Percentiles rank a stretch among this genome's conserved stretches.
Conservation (phyloP, 805 yeast genomes). For the Kregervanrija delftensis region DNA sequence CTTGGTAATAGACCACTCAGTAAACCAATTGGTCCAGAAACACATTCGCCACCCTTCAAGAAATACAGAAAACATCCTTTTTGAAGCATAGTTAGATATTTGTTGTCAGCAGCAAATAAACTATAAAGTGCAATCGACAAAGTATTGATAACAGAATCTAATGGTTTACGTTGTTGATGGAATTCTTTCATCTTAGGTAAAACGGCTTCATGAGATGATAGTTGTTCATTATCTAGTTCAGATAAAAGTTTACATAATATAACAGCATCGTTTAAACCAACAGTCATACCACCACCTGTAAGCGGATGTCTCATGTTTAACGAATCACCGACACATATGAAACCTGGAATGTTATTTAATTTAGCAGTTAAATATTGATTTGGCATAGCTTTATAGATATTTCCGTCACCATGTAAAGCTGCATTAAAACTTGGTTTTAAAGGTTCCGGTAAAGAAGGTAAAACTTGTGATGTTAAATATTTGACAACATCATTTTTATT, state of each 20-base stretch:
- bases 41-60: conserved; percentile 74
- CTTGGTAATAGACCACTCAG: conserved; percentile 75
- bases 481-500: conserved; percentile 44
- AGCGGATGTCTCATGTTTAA: conserved; percentile 96
- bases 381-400: conserved; percentile 80
- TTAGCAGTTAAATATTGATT: conserved; percentile 84
- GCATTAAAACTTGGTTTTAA: conserved; percentile 59
- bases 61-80: conserved; percentile 86
- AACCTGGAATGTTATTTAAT: conserved; percentile 63
- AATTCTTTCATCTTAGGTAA: conserved; percentile 53
- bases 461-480: conserved; percentile 55
- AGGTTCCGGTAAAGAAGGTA: conserved; percentile 60
- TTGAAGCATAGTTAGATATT: conserved; percentile 63
- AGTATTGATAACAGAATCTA: conserved; percentile 82
- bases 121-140: conserved; percentile 86
- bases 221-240: conserved; percentile 44
- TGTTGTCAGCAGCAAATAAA: conserved; percentile 79
- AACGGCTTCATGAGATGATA: conserved; percentile 53
- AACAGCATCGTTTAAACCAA: conserved; percentile 82
- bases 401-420: conserved; percentile 45
- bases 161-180: conserved; percentile 69
- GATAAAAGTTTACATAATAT: conserved; percentile 58
- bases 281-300: conserved; percentile 99
- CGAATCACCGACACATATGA: conserved; percentile 85
- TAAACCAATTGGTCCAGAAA: conserved; percentile 72